Base-by-base conservation (phyloP, 352 stramenopile genomes). In the Phytophthora fragariae region DNA sequence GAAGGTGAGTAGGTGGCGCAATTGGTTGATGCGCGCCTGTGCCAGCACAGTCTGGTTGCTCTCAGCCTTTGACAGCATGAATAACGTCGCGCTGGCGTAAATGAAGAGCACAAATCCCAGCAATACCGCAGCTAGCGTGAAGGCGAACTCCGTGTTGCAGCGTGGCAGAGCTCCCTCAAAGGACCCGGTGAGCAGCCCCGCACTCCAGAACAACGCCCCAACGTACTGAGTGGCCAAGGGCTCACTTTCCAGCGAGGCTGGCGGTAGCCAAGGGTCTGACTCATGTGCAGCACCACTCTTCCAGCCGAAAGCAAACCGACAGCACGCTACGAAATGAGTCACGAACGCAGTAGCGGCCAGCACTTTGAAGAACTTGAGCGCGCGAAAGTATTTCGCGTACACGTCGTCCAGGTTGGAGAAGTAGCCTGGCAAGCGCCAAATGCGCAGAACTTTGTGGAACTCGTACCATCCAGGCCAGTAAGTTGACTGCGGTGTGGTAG, bases 51-150 rank as follows among this genome's bases (percentile, higher is more conserved):
- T 65, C 8, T 83, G 70, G 31, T 79, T 81, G 44, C 80, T 86
- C 53, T 94, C 84, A n/a, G 84, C 89, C 68, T 90, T 92, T 9
- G 85, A 90, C 19, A 93, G 59, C 72, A 93, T 85, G 53, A 91
- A 91, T 27, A 92, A 74, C 6, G 85, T 88, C 2, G 84, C 76
- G 39, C 77, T 92, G 21, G 89, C 70, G 46, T 85, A 92, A 6
- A 86, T 80, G 41, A 92, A 92, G 5, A 94, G 71, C 27, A 78
- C 47, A 39, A 92, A 88, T 0, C 87, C 87, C 9, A 76, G 57
- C 17, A 92, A 60, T 21, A 82, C 52, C 0, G 90, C 83, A 19
- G 68, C 47, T 54, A 91, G 59, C 0, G 78, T 85, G 39, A 92
- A 92, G 15, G 62, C 58, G 62, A 89, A 83, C 57, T 92, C 76